These are phyloP conservation scores for Choanephora cucurbitarum DNA, from an alignment of 371 early-diverging fungal genomes.

Conservation along the genomic window DNA sequence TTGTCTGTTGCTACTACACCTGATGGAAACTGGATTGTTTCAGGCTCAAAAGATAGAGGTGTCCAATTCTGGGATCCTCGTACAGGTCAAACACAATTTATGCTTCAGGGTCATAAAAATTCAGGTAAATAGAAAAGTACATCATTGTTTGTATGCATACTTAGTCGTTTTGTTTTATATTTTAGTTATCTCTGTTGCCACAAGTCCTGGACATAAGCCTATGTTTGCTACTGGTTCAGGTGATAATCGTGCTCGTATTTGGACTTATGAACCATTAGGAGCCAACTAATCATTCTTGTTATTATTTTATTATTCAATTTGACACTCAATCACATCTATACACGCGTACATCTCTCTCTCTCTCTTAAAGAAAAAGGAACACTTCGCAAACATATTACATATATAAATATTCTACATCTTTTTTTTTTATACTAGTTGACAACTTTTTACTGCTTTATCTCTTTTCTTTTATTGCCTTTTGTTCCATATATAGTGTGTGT, in stretches of 20 bases:
- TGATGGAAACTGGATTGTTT: slow-evolving; percentile 91
- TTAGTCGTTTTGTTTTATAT: slow-evolving; percentile 7
- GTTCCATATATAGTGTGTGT: too few species aligned
- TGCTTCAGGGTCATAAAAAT: slow-evolving; percentile 98
- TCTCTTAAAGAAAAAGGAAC: not conserved
- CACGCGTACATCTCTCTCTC: not conserved
- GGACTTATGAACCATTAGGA: slow-evolving; percentile 70
- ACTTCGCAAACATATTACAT: too few species aligned
- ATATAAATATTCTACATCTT: too few species aligned
- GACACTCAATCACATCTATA: too few species aligned
- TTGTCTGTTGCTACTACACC: slow-evolving; percentile 93
- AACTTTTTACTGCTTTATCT: too few species aligned
- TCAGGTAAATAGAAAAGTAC: slow-evolving; percentile 60
- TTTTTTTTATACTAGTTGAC: too few species aligned
- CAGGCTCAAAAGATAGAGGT: slow-evolving; percentile 93
- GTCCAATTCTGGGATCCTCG: slow-evolving; percentile 96
- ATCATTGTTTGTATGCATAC: not conserved
- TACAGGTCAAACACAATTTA: slow-evolving; percentile 79
- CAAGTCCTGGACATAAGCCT: slow-evolving; percentile 74
- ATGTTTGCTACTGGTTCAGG: slow-evolving; percentile 97
- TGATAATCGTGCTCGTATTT: slow-evolving; percentile 91
- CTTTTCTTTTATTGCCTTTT: too few species aligned
- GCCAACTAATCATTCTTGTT: slow-evolving; percentile 10
- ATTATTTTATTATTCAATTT: too few species aligned
- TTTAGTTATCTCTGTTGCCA: slow-evolving; percentile 90